Evolutionary conservation across 805 yeast species (phyloP), one percentile per base, ranked within the genome.

Genomic region (Saturnispora sanitii): DNA sequence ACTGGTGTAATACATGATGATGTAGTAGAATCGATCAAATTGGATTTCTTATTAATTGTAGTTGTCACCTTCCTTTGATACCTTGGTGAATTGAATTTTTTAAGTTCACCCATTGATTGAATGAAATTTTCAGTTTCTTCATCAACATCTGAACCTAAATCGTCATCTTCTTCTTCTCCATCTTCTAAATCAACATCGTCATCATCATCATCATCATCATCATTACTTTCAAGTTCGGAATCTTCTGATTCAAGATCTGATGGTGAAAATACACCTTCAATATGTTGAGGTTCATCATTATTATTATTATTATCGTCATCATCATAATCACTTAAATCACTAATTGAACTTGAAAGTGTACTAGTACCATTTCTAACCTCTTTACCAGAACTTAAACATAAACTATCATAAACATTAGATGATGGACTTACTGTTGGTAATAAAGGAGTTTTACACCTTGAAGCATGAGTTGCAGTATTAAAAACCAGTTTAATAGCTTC

Each of bases 401-500:
- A 21, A 35, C 15, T 30, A 27, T 42, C 53, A 35, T 40, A 39
- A 12, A 42, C 40, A 21, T 41, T 48, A 12, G 39, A 18, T 17
- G 37, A 23, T 26, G 35, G 28, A n/a, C 35, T 34, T 2, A 22
- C 12, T 5, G 38, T 11, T 15, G 35, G 35, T 25, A 34, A 26
- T 12, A 30, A n/a, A 4, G 43, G 36, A 12, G 36, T 35, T 12
- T 36, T 30, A 15, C 31, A 35, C 26, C 61, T 43, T 42, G 57
- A 61, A n/a, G 58, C 51, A 25, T 48, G 54, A 20, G 53, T 58
- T 20, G 61, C 64, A 1, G 65, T 58, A 45, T 61, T 64, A 44
- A 62, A 62, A 25, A 62, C 66, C 37, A 61, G 43, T 38, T 53
- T 51, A 38, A 62, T 62, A n/a, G 64, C 64, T 38, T 61, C 65